phyloP scores from a whole-genome alignment of 306 rosid genomes.

The Senna siamea region DNA sequence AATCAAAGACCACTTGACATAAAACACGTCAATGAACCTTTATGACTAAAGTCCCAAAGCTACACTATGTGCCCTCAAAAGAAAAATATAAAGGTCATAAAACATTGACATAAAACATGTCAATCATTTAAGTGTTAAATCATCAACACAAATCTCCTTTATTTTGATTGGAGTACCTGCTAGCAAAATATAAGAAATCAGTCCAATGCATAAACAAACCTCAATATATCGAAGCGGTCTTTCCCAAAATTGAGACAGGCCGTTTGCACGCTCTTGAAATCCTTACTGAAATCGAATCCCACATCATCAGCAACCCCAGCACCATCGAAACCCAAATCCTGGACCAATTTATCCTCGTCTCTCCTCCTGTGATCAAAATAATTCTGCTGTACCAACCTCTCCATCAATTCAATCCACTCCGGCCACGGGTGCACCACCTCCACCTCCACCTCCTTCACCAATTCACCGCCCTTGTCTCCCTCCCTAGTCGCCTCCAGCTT shows the following conservation, averaged over 20 bases:
- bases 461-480: constrained; percentile 26
- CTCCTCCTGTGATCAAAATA: constrained; percentile 82
- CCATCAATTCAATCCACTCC: constrained; percentile 94
- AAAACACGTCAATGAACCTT: neutral
- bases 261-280: constrained; percentile 67
- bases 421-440: constrained; percentile 97
- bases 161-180: no score
- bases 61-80: neutral
- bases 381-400: constrained; percentile 86
- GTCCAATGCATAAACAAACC: constrained; percentile 65
- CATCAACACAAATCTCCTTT: no score
- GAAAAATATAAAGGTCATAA: neutral
- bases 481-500: constrained; percentile 14
- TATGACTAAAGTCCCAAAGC: neutral
- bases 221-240: constrained; percentile 86
- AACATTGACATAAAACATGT: no score
- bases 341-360: constrained; percentile 79
- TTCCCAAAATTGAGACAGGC: constrained; percentile 89
- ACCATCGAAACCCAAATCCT: constrained; percentile 61
- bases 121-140: constrained; percentile 9
- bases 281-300: constrained; percentile 64
- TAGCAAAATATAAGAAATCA: no score
- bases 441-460: constrained; percentile 46
- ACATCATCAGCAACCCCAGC: constrained; percentile 36
- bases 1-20: neutral